Conservation (phyloP, 2,329 filamentous ascomycete species). For the Coniosporium tulheliwenetii region DNA sequence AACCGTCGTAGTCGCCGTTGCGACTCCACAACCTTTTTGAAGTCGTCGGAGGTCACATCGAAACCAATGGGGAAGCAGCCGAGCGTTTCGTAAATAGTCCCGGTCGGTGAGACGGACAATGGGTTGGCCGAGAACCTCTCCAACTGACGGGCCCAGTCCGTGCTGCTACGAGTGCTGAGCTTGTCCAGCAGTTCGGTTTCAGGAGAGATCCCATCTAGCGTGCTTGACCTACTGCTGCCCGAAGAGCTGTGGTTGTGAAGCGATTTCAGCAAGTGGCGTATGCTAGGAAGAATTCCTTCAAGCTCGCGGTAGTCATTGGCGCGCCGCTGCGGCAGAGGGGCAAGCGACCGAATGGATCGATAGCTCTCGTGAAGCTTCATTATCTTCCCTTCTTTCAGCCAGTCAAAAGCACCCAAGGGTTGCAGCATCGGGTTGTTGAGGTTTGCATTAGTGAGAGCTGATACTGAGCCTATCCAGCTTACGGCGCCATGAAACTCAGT, state of each 20-base stretch:
- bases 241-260: too few relatives aligned
- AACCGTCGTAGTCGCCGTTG: constrained; percentile 27
- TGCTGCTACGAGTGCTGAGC: too few relatives aligned
- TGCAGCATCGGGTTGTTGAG: constrained; percentile 12
- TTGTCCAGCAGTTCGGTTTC: too few relatives aligned
- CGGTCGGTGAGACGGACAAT: constrained; percentile 20
- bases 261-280: too few relatives aligned
- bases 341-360: constrained; percentile 6
- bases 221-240: too few relatives aligned
- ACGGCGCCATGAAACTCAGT: constrained; percentile 30
- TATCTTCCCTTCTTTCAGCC: constrained; percentile 28
- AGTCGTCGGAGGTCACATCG: constrained; percentile 23
- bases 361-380: constrained; percentile 28
- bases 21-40: constrained; percentile 27
- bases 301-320: too few relatives aligned
- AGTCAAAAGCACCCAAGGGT: constrained; percentile 29
- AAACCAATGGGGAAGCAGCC: constrained; percentile 34
- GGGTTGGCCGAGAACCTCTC: constrained; percentile 5
- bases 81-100: constrained; percentile 21
- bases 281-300: too few relatives aligned
- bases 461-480: constrained; percentile 24
- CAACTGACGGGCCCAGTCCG: too few relatives aligned
- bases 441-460: constrained; percentile 22
- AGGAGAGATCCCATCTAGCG: too few relatives aligned
- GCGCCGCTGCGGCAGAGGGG: too few relatives aligned